A percentile compares a stretch with the other conserved stretches of the same genome.
phyloP scores from a whole-genome alignment of 768 basidiomycete species.

The Serendipita sp. region DNA sequence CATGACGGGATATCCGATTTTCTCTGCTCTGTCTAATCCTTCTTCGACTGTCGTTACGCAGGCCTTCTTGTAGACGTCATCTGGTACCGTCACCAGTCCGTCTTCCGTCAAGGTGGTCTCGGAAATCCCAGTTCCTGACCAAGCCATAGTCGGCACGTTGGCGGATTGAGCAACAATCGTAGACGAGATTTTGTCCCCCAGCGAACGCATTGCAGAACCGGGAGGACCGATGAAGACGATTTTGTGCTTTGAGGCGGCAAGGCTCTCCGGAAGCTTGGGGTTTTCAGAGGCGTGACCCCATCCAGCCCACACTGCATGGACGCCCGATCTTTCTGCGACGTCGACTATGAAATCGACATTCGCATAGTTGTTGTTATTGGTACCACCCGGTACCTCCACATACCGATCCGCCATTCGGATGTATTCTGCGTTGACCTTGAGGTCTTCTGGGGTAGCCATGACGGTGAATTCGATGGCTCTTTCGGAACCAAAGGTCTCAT shows the following conservation, averaged over 20 bases:
- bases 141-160: conserved; percentile 93
- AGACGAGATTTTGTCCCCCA: conserved; percentile 99
- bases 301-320: conserved; percentile 99
- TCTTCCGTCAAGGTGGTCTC: conserved; percentile 69
- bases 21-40: conserved; percentile 63
- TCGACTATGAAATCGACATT: conserved; percentile 99
- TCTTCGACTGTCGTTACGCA: conserved; percentile 82
- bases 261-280: conserved; percentile 84
- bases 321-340: conserved; percentile 89
- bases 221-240: conserved; percentile 99
- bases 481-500: conserved; percentile 95
- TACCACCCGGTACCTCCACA: conserved; percentile 94
- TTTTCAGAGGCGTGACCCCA: conserved; percentile 99
- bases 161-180: conserved; percentile 98
- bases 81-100: conserved; percentile 89
- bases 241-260: conserved; percentile 82
- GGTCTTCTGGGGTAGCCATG: conserved; percentile 98
- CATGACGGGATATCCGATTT: conserved; percentile 96
- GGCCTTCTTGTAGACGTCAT: conserved; percentile 72
- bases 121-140: conserved; percentile 90
- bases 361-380: conserved; percentile 99
- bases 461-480: conserved; percentile 96
- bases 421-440: conserved; percentile 98
- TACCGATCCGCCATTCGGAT: conserved; percentile 99
- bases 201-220: conserved; percentile 94